These are phyloP conservation scores for Claviceps arundinis DNA, from an alignment of 2,329 filamentous ascomycete genomes.

Conservation along the genomic window DNA sequence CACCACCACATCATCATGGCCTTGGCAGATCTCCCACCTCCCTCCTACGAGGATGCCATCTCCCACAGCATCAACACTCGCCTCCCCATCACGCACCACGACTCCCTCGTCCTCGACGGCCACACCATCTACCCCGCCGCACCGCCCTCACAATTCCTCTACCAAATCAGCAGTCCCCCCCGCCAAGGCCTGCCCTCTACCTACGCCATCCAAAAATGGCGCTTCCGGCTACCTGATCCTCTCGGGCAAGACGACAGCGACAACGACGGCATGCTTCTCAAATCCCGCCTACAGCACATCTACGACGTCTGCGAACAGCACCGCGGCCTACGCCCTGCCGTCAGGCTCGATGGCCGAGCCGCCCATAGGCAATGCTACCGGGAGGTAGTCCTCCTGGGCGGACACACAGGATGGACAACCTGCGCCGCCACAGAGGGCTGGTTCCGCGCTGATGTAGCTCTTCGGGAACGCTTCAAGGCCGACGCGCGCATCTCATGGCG, in stretches of 20 bases:
- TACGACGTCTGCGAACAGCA: slow-evolving; percentile 14
- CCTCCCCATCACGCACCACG: neutral
- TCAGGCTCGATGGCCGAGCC: slow-evolving; percentile 11
- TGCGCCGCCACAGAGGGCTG: slow-evolving; percentile 11
- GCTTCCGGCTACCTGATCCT: slow-evolving; percentile 10
- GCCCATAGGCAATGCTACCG: slow-evolving; percentile 11
- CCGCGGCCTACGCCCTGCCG: slow-evolving; percentile 5
- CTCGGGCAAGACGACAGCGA: neutral
- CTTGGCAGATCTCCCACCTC: neutral
- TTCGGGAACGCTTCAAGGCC: slow-evolving; percentile 11
- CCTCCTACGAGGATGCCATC: slow-evolving; percentile 3
- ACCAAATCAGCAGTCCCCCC: slow-evolving; percentile 14
- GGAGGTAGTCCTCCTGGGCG: slow-evolving; percentile 9
- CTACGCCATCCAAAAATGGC: slow-evolving; percentile 15
- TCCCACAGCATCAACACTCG: neutral
- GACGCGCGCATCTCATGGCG: slow-evolving; percentile 15
- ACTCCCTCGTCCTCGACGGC: slow-evolving; percentile 12
- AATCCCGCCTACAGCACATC: slow-evolving; percentile 15
- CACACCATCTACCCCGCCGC: slow-evolving; percentile 10
- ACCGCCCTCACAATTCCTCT: slow-evolving; percentile 11
- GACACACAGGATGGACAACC: slow-evolving; percentile 7
- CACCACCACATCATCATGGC: neutral
- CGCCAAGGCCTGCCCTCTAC: slow-evolving; percentile 7
- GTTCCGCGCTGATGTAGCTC: slow-evolving; percentile 11
- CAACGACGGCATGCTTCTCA: slow-evolving; percentile 6